Evolutionary conservation across 129 eudicot species (phyloP).

Genomic region (Artemisia argyi): DNA sequence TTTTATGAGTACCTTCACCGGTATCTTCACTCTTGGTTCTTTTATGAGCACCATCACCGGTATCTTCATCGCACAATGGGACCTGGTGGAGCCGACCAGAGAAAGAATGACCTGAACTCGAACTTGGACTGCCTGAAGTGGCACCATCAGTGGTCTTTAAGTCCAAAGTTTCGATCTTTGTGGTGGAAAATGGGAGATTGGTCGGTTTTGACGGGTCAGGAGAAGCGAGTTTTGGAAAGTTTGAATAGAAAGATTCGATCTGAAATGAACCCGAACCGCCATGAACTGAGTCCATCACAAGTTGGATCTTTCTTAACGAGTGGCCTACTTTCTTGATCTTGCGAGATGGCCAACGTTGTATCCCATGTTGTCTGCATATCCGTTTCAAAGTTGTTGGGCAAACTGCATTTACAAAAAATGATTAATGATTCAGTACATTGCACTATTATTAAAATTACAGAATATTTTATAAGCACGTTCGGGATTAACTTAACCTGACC

Average conservation of each 20-base stretch:
- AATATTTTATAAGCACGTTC: too few species aligned
- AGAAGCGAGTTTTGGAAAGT: constrained; percentile 79
- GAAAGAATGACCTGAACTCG: constrained; percentile 64
- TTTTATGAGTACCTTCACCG: constrained; percentile 31
- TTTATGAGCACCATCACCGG: constrained; percentile 34
- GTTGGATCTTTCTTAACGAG: constrained; percentile 81
- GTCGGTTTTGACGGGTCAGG: constrained; percentile 47
- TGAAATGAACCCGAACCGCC: constrained; percentile 72
- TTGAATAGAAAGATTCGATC: constrained; percentile 74
- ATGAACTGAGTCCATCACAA: constrained; percentile 86
- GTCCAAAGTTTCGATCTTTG: constrained; percentile 30
- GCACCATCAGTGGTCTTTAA: constrained; percentile 33
- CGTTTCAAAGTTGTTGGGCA: constrained; percentile 96
- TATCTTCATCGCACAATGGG: constrained; percentile 24
- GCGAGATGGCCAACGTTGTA: constrained; percentile 95
- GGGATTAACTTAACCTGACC: too few species aligned
- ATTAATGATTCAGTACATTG: not conserved
- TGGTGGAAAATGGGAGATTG: constrained; percentile 37
- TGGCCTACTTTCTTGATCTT: constrained; percentile 98
- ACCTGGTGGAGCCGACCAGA: constrained; percentile 52
- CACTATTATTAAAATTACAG: too few species aligned
- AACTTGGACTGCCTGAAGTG: constrained; percentile 70
- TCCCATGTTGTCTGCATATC: constrained; percentile 93
- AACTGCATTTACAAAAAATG: constrained; percentile 47
- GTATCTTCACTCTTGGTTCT: constrained; percentile 31